Evolutionary conservation across 306 rosid species (phyloP).

Genomic region (Fagus sylvatica): DNA sequence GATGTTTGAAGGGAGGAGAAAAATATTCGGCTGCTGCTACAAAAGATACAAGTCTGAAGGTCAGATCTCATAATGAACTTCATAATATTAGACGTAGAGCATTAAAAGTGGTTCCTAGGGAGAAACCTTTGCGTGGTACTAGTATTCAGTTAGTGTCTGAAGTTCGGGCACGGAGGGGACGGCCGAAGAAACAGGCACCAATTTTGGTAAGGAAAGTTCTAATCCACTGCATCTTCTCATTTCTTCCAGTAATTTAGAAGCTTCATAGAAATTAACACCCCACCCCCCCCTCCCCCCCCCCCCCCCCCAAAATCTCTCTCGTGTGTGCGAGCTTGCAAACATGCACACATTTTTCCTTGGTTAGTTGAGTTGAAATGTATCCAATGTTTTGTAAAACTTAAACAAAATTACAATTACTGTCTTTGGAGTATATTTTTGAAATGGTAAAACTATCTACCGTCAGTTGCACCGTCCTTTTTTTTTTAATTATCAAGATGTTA

Average conservation of each 20-base stretch:
- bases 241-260: conserved; percentile 7
- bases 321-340: background rate
- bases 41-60: conserved; percentile 32
- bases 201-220: conserved; percentile 11
- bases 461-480: background rate
- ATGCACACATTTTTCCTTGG: background rate
- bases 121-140: conserved; percentile 43
- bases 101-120: conserved; percentile 44
- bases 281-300: background rate
- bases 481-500: background rate
- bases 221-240: background rate
- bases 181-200: conserved; percentile 58
- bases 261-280: background rate
- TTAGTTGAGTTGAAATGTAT: background rate
- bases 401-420: background rate
- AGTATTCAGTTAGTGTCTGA: conserved; percentile 46
- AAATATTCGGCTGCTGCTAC: conserved; percentile 39
- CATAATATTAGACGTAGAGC: conserved; percentile 33
- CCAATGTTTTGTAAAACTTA: conserved; percentile 4
- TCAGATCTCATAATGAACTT: conserved; percentile 40
- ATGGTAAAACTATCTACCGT: background rate
- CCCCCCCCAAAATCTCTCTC: background rate
- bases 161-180: conserved; percentile 42
- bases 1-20: conserved; percentile 42
- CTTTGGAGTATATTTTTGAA: background rate